Base-by-base conservation (phyloP, 495 filamentous ascomycete species). In the Echria macrotheca region DNA sequence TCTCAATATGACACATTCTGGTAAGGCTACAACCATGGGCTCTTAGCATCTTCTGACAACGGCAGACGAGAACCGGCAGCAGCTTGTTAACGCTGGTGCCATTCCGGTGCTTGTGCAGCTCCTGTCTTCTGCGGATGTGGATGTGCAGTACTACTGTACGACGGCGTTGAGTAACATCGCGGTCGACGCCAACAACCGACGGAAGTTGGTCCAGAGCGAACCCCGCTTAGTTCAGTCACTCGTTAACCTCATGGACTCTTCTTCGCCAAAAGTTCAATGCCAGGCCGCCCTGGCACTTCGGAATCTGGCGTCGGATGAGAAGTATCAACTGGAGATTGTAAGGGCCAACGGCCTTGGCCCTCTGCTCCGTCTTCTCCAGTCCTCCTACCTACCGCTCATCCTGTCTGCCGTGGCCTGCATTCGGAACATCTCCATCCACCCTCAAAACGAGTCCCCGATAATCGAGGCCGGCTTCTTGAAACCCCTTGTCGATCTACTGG, bases 71-170 rank as follows among this genome's bases (percentile, higher is more conserved):
- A 98, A 98, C 64, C 82, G 93, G 47, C 89, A 96, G 71, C 89
- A 97, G 66, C 82, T 98, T 22, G 93, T 98, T 40, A 91, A 93
- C 50, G 94, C 93, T 39, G 90, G 90, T 44, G 94, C 93, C 8
- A 96, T 98, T 52, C 94, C 93, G 3, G 93, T 97, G 7, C 81
- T 98, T 11, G 93, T 98, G 41, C 89, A 95, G 55, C 78, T 98
- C 19, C 79, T 98, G 26, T 89, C 86, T 11, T 96, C 91, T 28
- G 66, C 82, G 17, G 93, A 98, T 62, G 89, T 96, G 46, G 93
- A 98, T 63, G 93, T 98, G 12, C 93, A 98, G 72, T 98, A 98
- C 69, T 98, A 98, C 69, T 98, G 93, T 72, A 98, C 93, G 26
- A 98, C 93, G 2, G 93, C 93, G 11, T 80, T 98, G 41, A 96